phyloP scores from a whole-genome alignment of 768 basidiomycete species.

The Naganishia vaughanmartiniae region DNA sequence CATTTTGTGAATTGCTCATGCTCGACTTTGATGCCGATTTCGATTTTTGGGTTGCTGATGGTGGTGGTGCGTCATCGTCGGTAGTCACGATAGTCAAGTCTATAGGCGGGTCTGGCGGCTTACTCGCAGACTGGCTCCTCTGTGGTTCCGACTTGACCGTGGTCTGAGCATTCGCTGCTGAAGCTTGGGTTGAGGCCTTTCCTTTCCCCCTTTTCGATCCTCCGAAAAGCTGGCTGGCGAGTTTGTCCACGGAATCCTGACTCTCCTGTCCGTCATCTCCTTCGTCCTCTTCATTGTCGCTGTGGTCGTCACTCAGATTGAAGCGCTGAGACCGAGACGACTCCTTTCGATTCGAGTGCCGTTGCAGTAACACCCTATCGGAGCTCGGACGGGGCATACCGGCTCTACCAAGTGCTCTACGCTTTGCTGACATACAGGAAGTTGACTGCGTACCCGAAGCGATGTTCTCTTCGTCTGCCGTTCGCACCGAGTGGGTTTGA shows the following conservation, averaged over 20 bases:
- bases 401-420: neutral
- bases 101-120: neutral
- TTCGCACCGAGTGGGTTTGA: neutral
- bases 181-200: neutral
- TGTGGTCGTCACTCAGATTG: slow-evolving; percentile 1
- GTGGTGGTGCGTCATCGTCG: slow-evolving; percentile 2
- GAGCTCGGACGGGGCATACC: neutral
- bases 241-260: neutral
- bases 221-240: neutral
- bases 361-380: neutral
- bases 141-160: slow-evolving; percentile 1
- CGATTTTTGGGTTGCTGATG: slow-evolving; percentile 5
- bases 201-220: neutral
- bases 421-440: neutral
- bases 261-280: neutral
- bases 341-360: slow-evolving; percentile 13
- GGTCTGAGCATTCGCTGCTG: neutral
- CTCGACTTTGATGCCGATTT: neutral
- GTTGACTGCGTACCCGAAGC: neutral
- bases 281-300: neutral
- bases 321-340: slow-evolving; percentile 7
- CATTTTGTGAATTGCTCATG: neutral
- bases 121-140: neutral
- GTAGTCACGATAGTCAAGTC: neutral
- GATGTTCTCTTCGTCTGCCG: slow-evolving; percentile 4